Evolutionary conservation across 495 filamentous ascomycete species (phyloP).

Genomic region (Aspergillus leporis): DNA sequence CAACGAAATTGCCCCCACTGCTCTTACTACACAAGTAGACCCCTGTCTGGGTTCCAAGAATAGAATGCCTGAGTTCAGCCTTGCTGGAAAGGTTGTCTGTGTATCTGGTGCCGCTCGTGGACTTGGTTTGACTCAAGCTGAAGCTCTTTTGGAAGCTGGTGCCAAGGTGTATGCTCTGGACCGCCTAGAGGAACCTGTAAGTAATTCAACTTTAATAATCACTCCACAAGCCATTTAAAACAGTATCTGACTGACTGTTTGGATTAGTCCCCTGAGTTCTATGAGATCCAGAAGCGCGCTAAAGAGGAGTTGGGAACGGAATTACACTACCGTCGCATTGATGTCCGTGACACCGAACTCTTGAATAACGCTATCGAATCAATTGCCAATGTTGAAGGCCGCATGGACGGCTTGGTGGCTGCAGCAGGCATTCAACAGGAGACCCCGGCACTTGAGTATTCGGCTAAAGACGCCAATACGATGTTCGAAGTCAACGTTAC

Average conservation of each 20-base stretch:
- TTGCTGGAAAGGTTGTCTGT: conserved; percentile 72
- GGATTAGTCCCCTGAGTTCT: conserved; percentile 56
- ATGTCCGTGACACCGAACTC: conserved; percentile 73
- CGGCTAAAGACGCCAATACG: conserved; percentile 61
- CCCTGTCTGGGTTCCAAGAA: conserved; percentile 40
- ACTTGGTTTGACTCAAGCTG: conserved; percentile 74
- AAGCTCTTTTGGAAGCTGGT: conserved; percentile 78
- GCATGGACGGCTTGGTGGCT: conserved; percentile 75
- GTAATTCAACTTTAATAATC: conserved; percentile 11
- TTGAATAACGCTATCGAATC: conserved; percentile 66
- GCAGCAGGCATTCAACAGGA: conserved; percentile 76
- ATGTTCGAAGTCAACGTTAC: conserved; percentile 79
- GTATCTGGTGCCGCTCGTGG: conserved; percentile 81
- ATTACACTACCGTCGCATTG: conserved; percentile 77
- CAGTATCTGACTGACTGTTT: conserved; percentile 5
- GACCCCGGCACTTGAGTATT: conserved; percentile 68
- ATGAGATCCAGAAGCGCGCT: conserved; percentile 62
- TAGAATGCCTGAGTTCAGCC: conserved; percentile 74
- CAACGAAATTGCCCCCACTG: conserved; percentile 28
- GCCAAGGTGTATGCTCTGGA: conserved; percentile 58
- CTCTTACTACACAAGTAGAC: conserved; percentile 15
- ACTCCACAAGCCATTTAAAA: not conserved
- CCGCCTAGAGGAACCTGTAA: conserved; percentile 47
- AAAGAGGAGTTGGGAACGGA: conserved; percentile 64
- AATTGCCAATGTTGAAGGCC: conserved; percentile 70